phyloP scores from a whole-genome alignment of 768 basidiomycete species.

The Mycena kentingensis region DNA sequence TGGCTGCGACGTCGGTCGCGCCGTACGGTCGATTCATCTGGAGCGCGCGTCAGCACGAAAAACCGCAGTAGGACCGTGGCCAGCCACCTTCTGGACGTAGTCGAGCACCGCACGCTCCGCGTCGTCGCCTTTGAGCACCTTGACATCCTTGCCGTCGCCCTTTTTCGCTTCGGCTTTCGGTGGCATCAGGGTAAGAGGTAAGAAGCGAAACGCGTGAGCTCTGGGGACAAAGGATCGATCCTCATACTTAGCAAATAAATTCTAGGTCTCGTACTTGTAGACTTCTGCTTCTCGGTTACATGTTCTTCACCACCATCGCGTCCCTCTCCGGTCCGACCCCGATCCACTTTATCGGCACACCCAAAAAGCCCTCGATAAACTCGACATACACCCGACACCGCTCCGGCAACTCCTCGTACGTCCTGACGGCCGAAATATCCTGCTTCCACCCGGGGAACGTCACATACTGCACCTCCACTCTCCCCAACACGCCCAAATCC shows the following conservation, averaged over 20 bases:
- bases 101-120: conserved; percentile 77
- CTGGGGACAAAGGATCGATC: too few species aligned
- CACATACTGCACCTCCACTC: conserved; percentile 83
- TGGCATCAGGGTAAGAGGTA: conserved; percentile 34
- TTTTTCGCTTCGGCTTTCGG: conserved; percentile 50
- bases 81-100: conserved; percentile 72
- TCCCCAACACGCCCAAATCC: conserved; percentile 77
- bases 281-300: too few species aligned
- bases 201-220: background rate
- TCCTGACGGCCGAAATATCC: conserved; percentile 62
- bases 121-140: conserved; percentile 76
- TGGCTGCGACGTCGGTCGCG: conserved; percentile 88
- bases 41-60: conserved; percentile 8
- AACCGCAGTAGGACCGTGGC: conserved; percentile 1
- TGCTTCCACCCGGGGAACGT: conserved; percentile 91
- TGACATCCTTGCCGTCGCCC: conserved; percentile 55
- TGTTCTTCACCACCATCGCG: conserved; percentile 62
- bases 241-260: too few species aligned
- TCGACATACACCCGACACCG: conserved; percentile 85
- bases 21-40: conserved; percentile 95
- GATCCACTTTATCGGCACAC: conserved; percentile 84
- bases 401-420: conserved; percentile 76
- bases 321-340: conserved; percentile 89
- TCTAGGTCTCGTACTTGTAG: too few species aligned
- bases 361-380: conserved; percentile 79